A percentile compares a stretch with the other conserved stretches of the same genome.
Conservation (phyloP, 2,329 filamentous ascomycete genomes). For the Pseudocercospora cruenta region DNA sequence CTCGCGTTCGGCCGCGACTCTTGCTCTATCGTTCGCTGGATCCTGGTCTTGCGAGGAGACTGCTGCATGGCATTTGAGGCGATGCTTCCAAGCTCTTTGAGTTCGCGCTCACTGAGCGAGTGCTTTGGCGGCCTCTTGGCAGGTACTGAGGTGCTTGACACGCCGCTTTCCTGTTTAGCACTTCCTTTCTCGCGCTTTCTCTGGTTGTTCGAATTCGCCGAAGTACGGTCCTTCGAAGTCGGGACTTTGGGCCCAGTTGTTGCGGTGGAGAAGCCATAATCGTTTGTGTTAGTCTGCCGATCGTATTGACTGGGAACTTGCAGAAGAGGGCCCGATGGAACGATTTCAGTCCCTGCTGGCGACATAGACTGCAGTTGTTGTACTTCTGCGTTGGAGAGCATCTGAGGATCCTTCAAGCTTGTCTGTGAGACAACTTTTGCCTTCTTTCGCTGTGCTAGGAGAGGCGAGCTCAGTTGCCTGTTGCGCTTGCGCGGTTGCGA, state of each 20-base stretch:
- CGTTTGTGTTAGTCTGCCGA: background rate
- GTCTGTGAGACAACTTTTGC: background rate
- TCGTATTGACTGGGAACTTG: background rate
- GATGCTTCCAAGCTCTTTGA: background rate
- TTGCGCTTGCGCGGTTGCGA: background rate
- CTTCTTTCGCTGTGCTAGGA: background rate
- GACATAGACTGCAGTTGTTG: background rate
- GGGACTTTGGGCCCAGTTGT: background rate
- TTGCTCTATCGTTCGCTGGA: slow-evolving; percentile 14
- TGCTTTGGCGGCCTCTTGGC: slow-evolving; percentile 1
- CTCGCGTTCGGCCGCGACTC: slow-evolving; percentile 17
- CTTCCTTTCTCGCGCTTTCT: background rate
- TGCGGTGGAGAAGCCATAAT: background rate
- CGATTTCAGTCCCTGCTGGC: background rate
- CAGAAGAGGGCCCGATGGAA: background rate
- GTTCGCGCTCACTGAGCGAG: background rate
- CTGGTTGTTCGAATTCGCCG: background rate
- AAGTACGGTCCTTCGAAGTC: background rate
- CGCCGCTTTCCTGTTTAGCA: background rate
- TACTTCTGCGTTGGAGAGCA: background rate
- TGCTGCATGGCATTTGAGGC: slow-evolving; percentile 34
- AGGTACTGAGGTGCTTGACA: background rate
- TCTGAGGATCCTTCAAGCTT: background rate
- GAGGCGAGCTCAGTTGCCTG: background rate
- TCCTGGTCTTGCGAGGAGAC: slow-evolving; percentile 28